These are phyloP conservation scores for Termitomyces titanicus DNA, from an alignment of 768 basidiomycete genomes.

Conservation along the genomic window DNA sequence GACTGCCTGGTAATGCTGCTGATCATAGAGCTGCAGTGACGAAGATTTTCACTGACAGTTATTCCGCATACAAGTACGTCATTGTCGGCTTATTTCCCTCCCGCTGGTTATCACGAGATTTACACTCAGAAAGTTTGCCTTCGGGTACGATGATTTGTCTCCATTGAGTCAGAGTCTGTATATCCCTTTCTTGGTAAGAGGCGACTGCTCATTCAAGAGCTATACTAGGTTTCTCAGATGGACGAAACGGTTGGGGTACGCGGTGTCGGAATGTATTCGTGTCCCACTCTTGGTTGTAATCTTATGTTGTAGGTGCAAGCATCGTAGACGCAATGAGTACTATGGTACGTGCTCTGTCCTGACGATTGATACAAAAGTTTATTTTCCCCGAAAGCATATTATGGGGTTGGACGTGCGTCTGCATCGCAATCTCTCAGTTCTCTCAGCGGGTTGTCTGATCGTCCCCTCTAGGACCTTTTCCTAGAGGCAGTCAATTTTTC, in stretches of 20 bases:
- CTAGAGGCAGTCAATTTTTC: conserved; percentile 51
- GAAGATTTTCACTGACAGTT: conserved; percentile 40
- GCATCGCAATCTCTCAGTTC: neutral
- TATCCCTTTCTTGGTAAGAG: neutral
- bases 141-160: conserved; percentile 51
- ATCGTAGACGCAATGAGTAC: conserved; percentile 62
- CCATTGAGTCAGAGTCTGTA: conserved; percentile 38
- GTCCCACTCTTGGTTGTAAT: neutral
- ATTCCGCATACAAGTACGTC: conserved; percentile 45
- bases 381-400: conserved; percentile 35
- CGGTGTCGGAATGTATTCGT: neutral
- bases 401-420: conserved; percentile 50
- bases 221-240: conserved; percentile 29
- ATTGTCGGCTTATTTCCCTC: neutral
- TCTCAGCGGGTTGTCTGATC: neutral
- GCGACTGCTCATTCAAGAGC: neutral
- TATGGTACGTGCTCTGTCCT: conserved; percentile 38
- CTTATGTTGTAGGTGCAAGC: conserved; percentile 44
- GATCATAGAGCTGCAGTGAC: conserved; percentile 33
- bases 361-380: neutral
- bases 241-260: conserved; percentile 46
- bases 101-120: neutral
- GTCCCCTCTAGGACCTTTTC: conserved; percentile 42
- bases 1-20: conserved; percentile 33
- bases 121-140: conserved; percentile 40